Evolutionary conservation across 129 eudicot species (phyloP).

Genomic region (Lactuca sativa): DNA sequence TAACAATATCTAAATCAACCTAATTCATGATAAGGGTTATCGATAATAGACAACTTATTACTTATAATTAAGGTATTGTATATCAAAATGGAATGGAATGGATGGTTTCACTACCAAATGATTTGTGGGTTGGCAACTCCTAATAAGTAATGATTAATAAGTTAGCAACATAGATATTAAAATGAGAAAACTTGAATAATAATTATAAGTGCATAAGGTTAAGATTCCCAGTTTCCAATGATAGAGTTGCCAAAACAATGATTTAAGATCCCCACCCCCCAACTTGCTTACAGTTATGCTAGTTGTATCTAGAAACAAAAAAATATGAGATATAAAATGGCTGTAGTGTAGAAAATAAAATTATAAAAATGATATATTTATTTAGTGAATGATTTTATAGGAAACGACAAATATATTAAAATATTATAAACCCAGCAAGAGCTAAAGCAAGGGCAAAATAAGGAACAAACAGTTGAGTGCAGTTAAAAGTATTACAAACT

Average conservation of each 20-base stretch:
- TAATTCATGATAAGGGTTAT: too few relatives aligned
- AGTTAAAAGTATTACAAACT: too few relatives aligned
- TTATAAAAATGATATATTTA: background rate
- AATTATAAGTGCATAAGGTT: background rate
- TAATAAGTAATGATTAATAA: conserved; percentile 27
- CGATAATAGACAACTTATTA: too few relatives aligned
- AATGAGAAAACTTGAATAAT: background rate
- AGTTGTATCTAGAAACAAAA: conserved; percentile 16
- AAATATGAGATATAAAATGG: background rate
- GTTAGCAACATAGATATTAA: conserved; percentile 24
- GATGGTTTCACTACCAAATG: background rate
- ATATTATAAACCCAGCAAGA: too few relatives aligned
- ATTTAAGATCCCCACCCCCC: conserved; percentile 28
- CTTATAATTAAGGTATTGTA: too few relatives aligned
- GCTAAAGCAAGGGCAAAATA: too few relatives aligned
- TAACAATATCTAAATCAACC: too few relatives aligned
- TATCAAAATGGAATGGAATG: too few relatives aligned
- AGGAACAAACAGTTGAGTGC: too few relatives aligned
- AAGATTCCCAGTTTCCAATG: conserved; percentile 22
- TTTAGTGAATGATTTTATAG: too few relatives aligned
- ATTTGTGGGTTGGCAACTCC: conserved; percentile 32
- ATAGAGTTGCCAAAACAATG: conserved; percentile 28
- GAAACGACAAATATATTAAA: too few relatives aligned
- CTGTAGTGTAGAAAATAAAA: background rate
- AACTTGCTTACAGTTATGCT: conserved; percentile 30